These are phyloP conservation scores for Pneumocystis oryctolagi DNA, from an alignment of 1,139 yeast species.

Conservation along the genomic window DNA sequence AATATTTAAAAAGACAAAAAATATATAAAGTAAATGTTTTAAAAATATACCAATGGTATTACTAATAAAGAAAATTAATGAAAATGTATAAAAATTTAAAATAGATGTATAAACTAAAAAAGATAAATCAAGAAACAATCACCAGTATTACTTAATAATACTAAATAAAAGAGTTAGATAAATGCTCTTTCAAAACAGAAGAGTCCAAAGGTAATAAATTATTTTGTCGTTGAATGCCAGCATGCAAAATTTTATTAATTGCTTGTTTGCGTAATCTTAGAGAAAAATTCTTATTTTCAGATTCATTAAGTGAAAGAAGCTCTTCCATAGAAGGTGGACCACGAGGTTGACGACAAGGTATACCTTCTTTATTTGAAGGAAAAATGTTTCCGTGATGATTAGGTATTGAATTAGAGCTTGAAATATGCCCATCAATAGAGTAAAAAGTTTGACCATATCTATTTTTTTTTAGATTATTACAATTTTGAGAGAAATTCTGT, in stretches of 20 bases:
- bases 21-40: no score
- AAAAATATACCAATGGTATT: no score
- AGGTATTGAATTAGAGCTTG: not conserved
- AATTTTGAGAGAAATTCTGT: not conserved
- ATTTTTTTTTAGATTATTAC: not conserved
- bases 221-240: not conserved
- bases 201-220: not conserved
- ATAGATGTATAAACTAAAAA: no score
- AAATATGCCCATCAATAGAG: not conserved
- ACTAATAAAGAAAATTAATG: no score
- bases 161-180: not conserved
- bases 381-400: not conserved
- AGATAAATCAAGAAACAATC: no score
- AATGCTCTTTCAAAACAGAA: not conserved
- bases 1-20: no score
- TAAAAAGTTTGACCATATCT: not conserved
- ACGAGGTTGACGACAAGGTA: not conserved
- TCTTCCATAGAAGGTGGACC: conserved; percentile 1
- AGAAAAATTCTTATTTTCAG: not conserved
- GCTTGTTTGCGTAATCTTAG: not conserved
- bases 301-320: not conserved
- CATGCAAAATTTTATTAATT: not conserved
- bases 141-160: no score
- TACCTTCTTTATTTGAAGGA: not conserved
- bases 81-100: no score